Evolutionary conservation across 495 filamentous ascomycete genomes (phyloP), one percentile per base, ranked within the genome.

Genomic region (Clavariopsis aquatica): DNA sequence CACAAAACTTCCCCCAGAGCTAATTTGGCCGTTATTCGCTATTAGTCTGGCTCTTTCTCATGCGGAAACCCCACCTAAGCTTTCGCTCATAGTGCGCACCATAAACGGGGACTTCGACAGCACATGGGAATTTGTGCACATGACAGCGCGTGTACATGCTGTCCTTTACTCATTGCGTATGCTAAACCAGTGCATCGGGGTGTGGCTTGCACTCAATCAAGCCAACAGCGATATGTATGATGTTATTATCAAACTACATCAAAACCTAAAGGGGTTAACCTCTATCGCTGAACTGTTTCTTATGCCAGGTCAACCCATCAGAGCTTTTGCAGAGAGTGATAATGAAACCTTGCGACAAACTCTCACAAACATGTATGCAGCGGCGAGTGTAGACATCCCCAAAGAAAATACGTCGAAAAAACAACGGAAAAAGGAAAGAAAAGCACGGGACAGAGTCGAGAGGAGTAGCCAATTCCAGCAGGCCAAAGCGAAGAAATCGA

Each of bases 111-210:
- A 53, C 15, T 64, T 68, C 26, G 65, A 64, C 27, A 63, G 47
- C 38, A 64, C 60, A 4, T 71, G 69, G 69, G 47, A 36, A 4
- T 57, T 36, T 22, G 51, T 65, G 3, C 69, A 71, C 15, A 31
- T 71, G 26, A 46, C 26, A 6, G 69, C 69, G n/a, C 36, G 57
- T 24, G 8, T 71, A 4, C 61, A 68, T 9, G 69, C 69, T 15
- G 43, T 52, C 15, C 41, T 68, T 5, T 71, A 71, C 43, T 71
- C 69, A 6, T 34, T 71, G 4, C 55, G 64, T 5, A 52, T 68
- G 24, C 52, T 71, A 5, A 27, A 56, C 12, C 69, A 68, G 22
- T 65, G 57, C 34, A 56, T 55, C 17, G 26, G 28, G 1, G 57
- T 71, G n/a, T 65, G 53, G 38, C 28, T 71, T 2, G 51, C 56